Evolutionary conservation across 108 stramenopile genomes (phyloP), one percentile per base, ranked within the genome.

Genomic region (Skeletonema grethae): DNA sequence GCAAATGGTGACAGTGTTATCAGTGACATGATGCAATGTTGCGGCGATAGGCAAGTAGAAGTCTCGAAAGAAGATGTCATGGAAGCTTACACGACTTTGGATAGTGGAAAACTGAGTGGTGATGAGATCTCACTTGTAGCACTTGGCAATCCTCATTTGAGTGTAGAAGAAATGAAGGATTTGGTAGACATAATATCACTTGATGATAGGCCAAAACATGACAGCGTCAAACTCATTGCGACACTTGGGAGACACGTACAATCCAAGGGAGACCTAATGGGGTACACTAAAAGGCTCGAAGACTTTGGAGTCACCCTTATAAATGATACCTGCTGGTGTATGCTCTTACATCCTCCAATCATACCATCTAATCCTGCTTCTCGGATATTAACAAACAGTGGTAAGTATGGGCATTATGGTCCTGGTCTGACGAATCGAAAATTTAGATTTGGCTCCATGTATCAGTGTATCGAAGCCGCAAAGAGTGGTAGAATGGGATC

Each of bases 241-340:
- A 81, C 80, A 15, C 62, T 81, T 2, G 70, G 84, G 18, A 59
- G 76, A 41, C 75, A 67, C 2, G 57, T 80, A 5, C 79, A 84
- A n/a, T 36, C 61, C 28, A 76, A 88, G 18, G 82, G 59, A 10
- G 46, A 71, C 22, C 59, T 76, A 18, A 16, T 46, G 6, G 72
- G 69, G 1, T 28, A 28, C 25, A 28, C 25, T 28, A 66, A 76
- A 70, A 64, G 29, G 6, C 36, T 95, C 50, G 65, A 82, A 69
- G 62, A 74, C 12, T 90, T 86, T 61, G 94, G 94, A 9, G 73
- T 92, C 1, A 63, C 73, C 57, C 85, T 92, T 66, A 80, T 95
- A n/a, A 83, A 84, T 67, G 94, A 95, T 67, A 95, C 94, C 2
- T 95, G 94, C 62, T 95, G 94, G 94, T 95, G 94, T 61, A 95